phyloP scores from a whole-genome alignment of 75 land plant genomes.

The Sequoia sempervirens region DNA sequence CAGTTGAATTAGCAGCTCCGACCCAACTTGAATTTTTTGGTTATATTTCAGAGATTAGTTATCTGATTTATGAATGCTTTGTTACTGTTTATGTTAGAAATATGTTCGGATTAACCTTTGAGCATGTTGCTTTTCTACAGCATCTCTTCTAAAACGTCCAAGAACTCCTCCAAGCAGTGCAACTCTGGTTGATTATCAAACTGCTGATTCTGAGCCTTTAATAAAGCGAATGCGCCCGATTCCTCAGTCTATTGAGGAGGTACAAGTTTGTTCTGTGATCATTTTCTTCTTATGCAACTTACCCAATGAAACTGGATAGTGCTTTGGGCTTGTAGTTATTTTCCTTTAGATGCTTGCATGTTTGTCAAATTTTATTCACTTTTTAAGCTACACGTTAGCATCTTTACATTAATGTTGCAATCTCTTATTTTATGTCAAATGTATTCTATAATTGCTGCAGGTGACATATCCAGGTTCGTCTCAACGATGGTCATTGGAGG shows the following conservation, averaged over 20 bases:
- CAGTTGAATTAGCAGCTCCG: neutral
- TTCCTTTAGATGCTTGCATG: neutral
- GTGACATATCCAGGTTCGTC: constrained; percentile 46
- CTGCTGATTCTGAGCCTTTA: constrained; percentile 56
- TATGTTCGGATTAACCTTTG: neutral
- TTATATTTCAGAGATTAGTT: neutral
- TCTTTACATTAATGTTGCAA: neutral
- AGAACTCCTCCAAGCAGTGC: constrained; percentile 56
- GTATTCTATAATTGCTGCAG: constrained; percentile 19
- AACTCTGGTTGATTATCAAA: constrained; percentile 56
- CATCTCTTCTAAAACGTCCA: constrained; percentile 51
- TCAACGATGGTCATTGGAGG: constrained; percentile 61
- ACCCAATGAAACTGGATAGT: neutral
- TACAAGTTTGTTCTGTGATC: constrained; percentile 9
- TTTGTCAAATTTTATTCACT: neutral
- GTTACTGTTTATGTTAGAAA: neutral
- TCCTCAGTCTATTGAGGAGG: constrained; percentile 56
- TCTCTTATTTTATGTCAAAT: constrained; percentile 1
- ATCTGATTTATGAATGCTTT: neutral
- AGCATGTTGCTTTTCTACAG: constrained; percentile 15
- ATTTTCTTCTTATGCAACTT: neutral
- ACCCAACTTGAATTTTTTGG: neutral
- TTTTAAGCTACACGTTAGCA: neutral
- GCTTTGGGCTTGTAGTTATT: neutral
- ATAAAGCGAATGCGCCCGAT: constrained; percentile 52